A percentile compares a stretch with the other conserved stretches of the same genome.
Evolutionary conservation across 2,329 filamentous ascomycete species (phyloP).

Genomic region (Botrytis byssoidea): DNA sequence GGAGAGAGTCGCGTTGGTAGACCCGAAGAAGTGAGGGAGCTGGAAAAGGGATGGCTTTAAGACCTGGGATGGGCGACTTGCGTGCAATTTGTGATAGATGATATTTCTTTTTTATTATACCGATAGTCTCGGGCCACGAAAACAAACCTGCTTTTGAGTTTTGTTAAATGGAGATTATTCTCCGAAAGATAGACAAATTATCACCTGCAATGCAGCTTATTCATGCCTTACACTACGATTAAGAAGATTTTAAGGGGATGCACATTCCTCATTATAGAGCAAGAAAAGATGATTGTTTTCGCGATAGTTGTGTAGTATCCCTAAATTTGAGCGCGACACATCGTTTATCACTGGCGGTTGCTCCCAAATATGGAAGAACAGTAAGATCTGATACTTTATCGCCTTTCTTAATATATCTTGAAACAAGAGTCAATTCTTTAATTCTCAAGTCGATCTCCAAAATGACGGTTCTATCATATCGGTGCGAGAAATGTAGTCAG

Average conservation of each 20-base stretch:
- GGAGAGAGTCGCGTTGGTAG: background rate
- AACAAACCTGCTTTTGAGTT: background rate
- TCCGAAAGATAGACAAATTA: background rate
- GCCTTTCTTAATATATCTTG: no score
- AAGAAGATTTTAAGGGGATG: background rate
- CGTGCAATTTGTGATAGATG: background rate
- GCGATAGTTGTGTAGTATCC: no score
- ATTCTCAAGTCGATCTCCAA: no score
- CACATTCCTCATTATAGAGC: background rate
- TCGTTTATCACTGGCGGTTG: no score
- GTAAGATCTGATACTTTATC: no score
- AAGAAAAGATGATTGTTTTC: background rate
- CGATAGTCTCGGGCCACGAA: background rate
- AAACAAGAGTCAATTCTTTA: no score
- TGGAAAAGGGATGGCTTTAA: background rate
- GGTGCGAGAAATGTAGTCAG: no score
- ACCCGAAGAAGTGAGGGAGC: background rate
- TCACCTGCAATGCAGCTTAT: background rate
- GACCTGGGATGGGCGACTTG: background rate
- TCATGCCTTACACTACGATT: background rate
- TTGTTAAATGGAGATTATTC: background rate
- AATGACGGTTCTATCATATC: no score
- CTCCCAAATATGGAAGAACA: no score
- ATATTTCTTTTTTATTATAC: background rate
- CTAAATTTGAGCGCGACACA: no score